Evolutionary conservation across 805 yeast species (phyloP).

Genomic region (Grigorovia humatica): DNA sequence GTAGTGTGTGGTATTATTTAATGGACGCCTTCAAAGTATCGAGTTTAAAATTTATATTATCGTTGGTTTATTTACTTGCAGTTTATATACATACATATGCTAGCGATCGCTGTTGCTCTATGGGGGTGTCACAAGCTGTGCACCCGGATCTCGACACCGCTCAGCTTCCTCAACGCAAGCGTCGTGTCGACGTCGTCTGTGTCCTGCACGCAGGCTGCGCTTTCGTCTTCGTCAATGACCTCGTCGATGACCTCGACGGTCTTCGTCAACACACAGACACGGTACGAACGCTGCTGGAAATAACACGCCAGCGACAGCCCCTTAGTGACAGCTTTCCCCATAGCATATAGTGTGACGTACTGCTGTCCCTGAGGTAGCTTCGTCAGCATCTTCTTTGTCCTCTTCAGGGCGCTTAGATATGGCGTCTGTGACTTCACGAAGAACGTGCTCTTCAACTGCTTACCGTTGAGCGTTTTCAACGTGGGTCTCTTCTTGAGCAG

Average conservation of each 20-base stretch:
- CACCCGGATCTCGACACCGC: conserved; percentile 36
- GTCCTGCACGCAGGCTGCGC: too few species aligned
- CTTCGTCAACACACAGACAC: conserved; percentile 52
- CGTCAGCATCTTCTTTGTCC: conserved; percentile 43
- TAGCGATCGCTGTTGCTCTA: too few species aligned
- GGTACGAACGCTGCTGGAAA: conserved; percentile 40
- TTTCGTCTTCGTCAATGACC: conserved; percentile 28
- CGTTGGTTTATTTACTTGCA: too few species aligned
- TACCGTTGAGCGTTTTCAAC: conserved; percentile 28
- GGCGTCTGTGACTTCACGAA: conserved; percentile 61
- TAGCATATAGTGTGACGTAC: conserved; percentile 53
- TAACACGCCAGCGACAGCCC: conserved; percentile 52
- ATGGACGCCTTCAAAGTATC: not conserved
- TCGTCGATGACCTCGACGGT: conserved; percentile 69
- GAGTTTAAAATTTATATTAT: too few species aligned
- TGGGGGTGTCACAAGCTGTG: conserved; percentile 5
- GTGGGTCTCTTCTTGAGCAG: conserved; percentile 15
- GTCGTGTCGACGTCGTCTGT: conserved; percentile 27
- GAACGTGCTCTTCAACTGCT: conserved; percentile 39
- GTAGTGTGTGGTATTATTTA: not conserved
- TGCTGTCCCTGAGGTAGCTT: conserved; percentile 33
- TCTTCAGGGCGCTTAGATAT: conserved; percentile 59
- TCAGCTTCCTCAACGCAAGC: conserved; percentile 30
- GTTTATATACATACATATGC: too few species aligned
- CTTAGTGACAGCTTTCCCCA: conserved; percentile 64